A percentile compares a stretch with the other conserved stretches of the same genome.
phyloP scores from a whole-genome alignment of 805 yeast genomes.

The Schwanniomyces sp. region DNA sequence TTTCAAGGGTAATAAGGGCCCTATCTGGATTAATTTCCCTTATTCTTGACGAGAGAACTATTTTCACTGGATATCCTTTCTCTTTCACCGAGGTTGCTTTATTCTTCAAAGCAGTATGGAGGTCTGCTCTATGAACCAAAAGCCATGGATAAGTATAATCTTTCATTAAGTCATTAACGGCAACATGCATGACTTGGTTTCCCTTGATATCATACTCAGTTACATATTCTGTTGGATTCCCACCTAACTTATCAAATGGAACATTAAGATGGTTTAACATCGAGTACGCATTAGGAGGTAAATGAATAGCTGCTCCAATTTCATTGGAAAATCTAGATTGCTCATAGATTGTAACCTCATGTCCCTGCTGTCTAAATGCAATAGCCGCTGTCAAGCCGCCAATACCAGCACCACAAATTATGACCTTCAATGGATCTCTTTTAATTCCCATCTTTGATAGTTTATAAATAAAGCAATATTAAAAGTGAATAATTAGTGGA shows the following conservation, averaged over 20 bases:
- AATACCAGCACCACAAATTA: constrained; percentile 24
- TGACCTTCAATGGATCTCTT: constrained; percentile 17
- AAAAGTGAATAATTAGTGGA: too few relatives aligned
- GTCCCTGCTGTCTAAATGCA: constrained; percentile 15
- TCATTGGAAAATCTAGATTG: not conserved
- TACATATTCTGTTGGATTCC: not conserved
- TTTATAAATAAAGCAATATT: too few relatives aligned
- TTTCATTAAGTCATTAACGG: constrained; percentile 6
- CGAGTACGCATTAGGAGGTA: not conserved
- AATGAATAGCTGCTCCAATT: constrained; percentile 3
- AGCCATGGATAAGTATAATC: constrained; percentile 28
- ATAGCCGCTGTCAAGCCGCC: constrained; percentile 25
- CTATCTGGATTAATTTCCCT: not conserved
- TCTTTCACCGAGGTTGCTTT: not conserved
- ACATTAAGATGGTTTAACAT: constrained; percentile 1
- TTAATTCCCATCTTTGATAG: constrained; percentile 5
- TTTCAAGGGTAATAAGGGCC: not conserved
- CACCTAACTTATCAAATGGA: not conserved
- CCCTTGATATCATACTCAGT: not conserved
- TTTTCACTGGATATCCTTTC: not conserved
- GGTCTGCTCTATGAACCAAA: constrained; percentile 26
- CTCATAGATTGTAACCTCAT: not conserved
- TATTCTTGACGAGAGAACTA: not conserved
- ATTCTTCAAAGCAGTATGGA: constrained; percentile 8
- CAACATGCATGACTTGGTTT: not conserved